Base-by-base conservation (phyloP, 352 stramenopile genomes). In the Phytophthora constricta region DNA sequence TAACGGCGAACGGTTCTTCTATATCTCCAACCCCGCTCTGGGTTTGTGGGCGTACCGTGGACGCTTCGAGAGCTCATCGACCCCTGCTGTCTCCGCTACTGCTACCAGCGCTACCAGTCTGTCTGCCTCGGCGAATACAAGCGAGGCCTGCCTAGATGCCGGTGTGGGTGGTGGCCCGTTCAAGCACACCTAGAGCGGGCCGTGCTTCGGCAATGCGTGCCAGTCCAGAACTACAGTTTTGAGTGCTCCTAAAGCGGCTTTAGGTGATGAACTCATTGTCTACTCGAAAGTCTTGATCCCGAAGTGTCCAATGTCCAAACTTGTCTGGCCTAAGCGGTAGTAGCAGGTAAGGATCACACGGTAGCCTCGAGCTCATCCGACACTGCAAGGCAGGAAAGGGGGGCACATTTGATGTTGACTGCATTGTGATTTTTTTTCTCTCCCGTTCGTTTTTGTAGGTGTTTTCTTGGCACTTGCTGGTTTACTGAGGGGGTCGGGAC, bases 11-110 rank as follows among this genome's bases (percentile, higher is more conserved):
- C 85, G 92, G 37, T 98, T 98, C 72, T 99, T 95, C 78, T 99
- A 96, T 78, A 98, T 99, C 37, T 97, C 92, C 14, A 99, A 99
- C 74, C 97, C 97, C 5, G 95, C 97, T 16, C 75, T 99, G 22
- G 97, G 97, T 14, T 81, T 99, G 23, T 99, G 97, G 97, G 97
- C 96, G 48, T 95, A 89, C 48, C 82, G 87, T 45, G 86, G 88
- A 34, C 85, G 87, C 28, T 96, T 97, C 31, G 84, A 95, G 53
- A 65, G 72, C 41, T 91, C 78, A 0, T 62, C 69, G 26, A 33
- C 39, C 19, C 28, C 28, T 41, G 28, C 34, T 25, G 22, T 55
- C n/a, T 42, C 60, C 28, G 43, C 61, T 19, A 49, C 62, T 16
- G 53, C 56, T 37, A 22, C 58, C 37, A 49, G 39, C 48, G 25